Evolutionary conservation across 192 early-diverging fungal genomes (phyloP).

Genomic region (Backusella parvicylindrica): DNA sequence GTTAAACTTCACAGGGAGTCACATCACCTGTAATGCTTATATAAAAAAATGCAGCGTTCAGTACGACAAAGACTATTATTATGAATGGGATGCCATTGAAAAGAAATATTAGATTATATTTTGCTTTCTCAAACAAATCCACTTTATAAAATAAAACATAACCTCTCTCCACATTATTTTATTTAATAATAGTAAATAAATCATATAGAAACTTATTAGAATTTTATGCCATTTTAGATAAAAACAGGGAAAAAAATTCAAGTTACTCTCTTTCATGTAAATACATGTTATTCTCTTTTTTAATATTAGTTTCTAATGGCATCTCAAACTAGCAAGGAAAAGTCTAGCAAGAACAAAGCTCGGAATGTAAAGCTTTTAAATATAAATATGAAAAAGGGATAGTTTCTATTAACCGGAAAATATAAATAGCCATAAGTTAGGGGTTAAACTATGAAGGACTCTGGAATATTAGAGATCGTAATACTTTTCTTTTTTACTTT

Average conservation of each 20-base stretch:
- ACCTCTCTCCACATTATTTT: not conserved
- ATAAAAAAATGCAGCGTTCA: not conserved
- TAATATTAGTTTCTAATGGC: too few relatives aligned
- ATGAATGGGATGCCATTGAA: not conserved
- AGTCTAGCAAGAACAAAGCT: not conserved
- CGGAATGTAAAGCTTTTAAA: not conserved
- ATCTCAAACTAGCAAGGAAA: not conserved
- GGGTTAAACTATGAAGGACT: not conserved
- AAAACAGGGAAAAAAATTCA: too few relatives aligned
- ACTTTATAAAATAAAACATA: not conserved
- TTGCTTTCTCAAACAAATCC: not conserved
- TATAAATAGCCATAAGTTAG: not conserved
- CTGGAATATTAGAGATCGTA: not conserved
- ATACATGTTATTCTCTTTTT: too few relatives aligned
- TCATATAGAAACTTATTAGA: too few relatives aligned
- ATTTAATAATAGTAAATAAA: not conserved
- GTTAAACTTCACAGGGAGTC: not conserved
- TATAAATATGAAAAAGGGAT: not conserved
- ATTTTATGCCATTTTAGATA: too few relatives aligned
- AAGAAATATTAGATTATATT: not conserved
- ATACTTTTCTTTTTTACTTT: not conserved
- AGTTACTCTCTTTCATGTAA: too few relatives aligned
- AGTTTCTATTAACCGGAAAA: not conserved
- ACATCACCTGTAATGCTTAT: not conserved
- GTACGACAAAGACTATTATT: not conserved